These are phyloP conservation scores for Bocquillonia castaneifolia DNA, from an alignment of 441 rosid genomes.

Conservation along the genomic window DNA sequence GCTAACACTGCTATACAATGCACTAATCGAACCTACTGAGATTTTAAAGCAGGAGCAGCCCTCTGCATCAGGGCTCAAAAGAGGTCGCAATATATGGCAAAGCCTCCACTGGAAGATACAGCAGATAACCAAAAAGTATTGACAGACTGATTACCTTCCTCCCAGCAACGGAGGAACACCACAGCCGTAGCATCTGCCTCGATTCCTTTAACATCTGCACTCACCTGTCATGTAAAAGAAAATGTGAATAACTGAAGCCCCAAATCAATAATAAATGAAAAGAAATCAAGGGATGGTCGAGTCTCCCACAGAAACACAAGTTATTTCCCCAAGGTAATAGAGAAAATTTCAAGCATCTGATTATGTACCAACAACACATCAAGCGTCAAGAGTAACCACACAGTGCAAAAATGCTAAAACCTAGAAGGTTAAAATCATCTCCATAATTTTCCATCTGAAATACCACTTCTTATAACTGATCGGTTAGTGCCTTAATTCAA, in stretches of 20 bases:
- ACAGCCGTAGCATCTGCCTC: background rate
- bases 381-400: background rate
- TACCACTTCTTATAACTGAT: background rate
- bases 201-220: constrained; percentile 13
- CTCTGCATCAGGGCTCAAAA: constrained; percentile 13
- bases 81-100: no score
- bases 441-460: background rate
- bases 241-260: background rate
- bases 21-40: constrained; percentile 22
- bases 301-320: background rate
- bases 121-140: constrained; percentile 15
- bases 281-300: background rate
- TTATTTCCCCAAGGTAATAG: no score
- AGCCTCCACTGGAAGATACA: constrained; percentile 6
- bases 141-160: constrained; percentile 23
- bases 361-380: background rate
- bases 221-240: constrained; percentile 16
- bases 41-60: constrained; percentile 6
- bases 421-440: background rate
- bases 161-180: background rate
- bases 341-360: background rate
- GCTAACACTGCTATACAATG: constrained; percentile 26
- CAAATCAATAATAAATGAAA: background rate
- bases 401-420: background rate
- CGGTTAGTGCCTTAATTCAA: background rate